These are phyloP conservation scores for Epichloe gansuensis DNA, from an alignment of 2,329 filamentous ascomycete genomes.

Conservation along the genomic window DNA sequence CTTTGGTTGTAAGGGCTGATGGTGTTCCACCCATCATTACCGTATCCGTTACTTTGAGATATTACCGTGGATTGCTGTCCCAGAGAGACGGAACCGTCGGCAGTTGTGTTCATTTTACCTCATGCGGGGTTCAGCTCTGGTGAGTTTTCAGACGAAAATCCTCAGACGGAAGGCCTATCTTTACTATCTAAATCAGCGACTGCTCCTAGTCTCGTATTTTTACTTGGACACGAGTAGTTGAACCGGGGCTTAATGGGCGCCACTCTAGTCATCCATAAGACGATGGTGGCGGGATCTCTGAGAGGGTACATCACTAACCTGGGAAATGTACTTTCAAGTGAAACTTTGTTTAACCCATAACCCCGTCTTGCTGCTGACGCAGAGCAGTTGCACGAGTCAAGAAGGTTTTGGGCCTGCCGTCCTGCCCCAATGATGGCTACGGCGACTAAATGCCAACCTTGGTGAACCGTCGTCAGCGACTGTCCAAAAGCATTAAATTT, in stretches of 20 bases:
- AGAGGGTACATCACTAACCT: background rate
- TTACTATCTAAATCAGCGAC: background rate
- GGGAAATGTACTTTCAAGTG: background rate
- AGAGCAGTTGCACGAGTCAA: background rate
- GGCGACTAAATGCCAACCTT: background rate
- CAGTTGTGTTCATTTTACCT: slow-evolving; percentile 21
- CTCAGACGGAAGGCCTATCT: background rate
- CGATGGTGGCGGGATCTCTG: background rate
- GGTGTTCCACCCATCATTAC: slow-evolving; percentile 41
- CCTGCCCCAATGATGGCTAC: background rate
- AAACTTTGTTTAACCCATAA: background rate
- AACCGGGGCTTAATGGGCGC: background rate
- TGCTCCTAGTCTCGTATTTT: background rate
- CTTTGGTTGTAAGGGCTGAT: slow-evolving; percentile 55
- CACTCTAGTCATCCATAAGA: background rate
- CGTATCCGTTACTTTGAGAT: slow-evolving; percentile 19
- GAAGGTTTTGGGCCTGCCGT: background rate
- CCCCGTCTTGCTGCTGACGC: background rate
- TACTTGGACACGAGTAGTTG: background rate
- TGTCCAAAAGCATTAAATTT: background rate
- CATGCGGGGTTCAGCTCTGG: slow-evolving; percentile 2
- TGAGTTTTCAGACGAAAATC: background rate
- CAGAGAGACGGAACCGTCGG: slow-evolving; percentile 20
- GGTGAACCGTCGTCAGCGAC: background rate
- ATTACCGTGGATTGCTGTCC: slow-evolving; percentile 18